Evolutionary conservation across 352 stramenopile species (phyloP).

Genomic region (Phytophthora litchii): DNA sequence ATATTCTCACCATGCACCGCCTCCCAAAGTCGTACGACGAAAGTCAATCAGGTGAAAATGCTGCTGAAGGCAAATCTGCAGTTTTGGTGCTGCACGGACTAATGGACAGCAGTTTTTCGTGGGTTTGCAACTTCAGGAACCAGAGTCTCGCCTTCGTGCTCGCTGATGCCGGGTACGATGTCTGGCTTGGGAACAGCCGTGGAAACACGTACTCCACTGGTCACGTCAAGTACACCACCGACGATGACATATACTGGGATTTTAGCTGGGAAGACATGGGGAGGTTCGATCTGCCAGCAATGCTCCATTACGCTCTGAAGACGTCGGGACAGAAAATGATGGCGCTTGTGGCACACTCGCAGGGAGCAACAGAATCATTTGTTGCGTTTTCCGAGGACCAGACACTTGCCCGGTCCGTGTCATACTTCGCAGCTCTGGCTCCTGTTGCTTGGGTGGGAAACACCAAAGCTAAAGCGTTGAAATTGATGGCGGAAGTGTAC

Average conservation of each 20-base stretch:
- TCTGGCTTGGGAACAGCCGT: conserved; percentile 74
- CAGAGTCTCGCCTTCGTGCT: conserved; percentile 61
- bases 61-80: conserved; percentile 38
- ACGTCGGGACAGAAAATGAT: conserved; percentile 38
- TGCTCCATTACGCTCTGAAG: conserved; percentile 47
- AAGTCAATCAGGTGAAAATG: conserved; percentile 24
- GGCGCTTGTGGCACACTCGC: conserved; percentile 52
- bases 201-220: conserved; percentile 58
- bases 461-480: conserved; percentile 36
- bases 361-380: conserved; percentile 59
- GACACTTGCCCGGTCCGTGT: conserved; percentile 47
- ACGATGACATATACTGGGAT: conserved; percentile 51
- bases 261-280: conserved; percentile 67
- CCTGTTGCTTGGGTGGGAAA: conserved; percentile 44
- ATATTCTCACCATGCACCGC: conserved; percentile 61
- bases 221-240: conserved; percentile 48
- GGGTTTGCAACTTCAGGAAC: conserved; percentile 54
- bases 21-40: conserved; percentile 52
- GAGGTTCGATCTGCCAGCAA: conserved; percentile 52
- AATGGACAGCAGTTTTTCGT: conserved; percentile 60
- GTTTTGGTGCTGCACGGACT: conserved; percentile 58
- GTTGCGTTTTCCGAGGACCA: conserved; percentile 59
- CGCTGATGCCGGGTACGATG: conserved; percentile 58
- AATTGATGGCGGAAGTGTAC: conserved; percentile 34
- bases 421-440: conserved; percentile 55